Evolutionary conservation across 2,329 filamentous ascomycete genomes (phyloP).

Genomic region (Hypoxylon sp.): DNA sequence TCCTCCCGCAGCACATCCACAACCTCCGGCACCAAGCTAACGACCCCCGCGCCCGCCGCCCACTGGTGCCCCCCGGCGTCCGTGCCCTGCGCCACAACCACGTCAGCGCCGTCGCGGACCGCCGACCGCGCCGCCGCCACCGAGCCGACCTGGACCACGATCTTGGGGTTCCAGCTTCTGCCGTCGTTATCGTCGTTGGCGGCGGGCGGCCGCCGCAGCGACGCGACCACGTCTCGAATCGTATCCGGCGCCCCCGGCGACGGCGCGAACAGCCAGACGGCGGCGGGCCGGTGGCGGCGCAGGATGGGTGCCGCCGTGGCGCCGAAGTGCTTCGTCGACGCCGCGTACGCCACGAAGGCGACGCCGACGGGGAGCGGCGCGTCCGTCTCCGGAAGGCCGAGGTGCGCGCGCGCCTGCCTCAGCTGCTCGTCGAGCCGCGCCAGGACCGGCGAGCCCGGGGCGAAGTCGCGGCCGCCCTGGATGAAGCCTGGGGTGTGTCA

Average conservation of each 20-base stretch:
- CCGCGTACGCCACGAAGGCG: slow-evolving; percentile 67
- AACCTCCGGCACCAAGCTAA: slow-evolving; percentile 59
- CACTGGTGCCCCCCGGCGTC: slow-evolving; percentile 64
- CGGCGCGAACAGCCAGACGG: slow-evolving; percentile 74
- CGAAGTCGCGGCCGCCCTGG: slow-evolving; percentile 46
- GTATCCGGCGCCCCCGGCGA: slow-evolving; percentile 44
- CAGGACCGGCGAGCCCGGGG: slow-evolving; percentile 42
- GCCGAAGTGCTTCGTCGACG: slow-evolving; percentile 50
- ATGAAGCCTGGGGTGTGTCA: slow-evolving; percentile 43
- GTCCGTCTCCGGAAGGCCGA: slow-evolving; percentile 40
- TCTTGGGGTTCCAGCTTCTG: slow-evolving; percentile 49
- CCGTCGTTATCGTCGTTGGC: no score
- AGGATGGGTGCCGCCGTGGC: slow-evolving; percentile 60
- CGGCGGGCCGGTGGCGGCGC: slow-evolving; percentile 60
- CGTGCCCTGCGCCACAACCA: slow-evolving; percentile 60
- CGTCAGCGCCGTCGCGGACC: slow-evolving; percentile 51
- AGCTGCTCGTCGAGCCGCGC: slow-evolving; percentile 46
- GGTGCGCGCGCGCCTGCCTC: slow-evolving; percentile 35
- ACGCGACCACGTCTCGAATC: slow-evolving; percentile 31
- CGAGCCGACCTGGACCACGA: slow-evolving; percentile 61
- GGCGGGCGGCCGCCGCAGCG: no score
- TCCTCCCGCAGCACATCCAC: slow-evolving; percentile 48
- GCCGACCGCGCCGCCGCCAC: slow-evolving; percentile 55
- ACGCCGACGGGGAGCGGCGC: slow-evolving; percentile 61
- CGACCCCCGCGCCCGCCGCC: slow-evolving; percentile 53